Evolutionary conservation across 345 rosid genomes (phyloP).

Genomic region (Litchi chinensis): DNA sequence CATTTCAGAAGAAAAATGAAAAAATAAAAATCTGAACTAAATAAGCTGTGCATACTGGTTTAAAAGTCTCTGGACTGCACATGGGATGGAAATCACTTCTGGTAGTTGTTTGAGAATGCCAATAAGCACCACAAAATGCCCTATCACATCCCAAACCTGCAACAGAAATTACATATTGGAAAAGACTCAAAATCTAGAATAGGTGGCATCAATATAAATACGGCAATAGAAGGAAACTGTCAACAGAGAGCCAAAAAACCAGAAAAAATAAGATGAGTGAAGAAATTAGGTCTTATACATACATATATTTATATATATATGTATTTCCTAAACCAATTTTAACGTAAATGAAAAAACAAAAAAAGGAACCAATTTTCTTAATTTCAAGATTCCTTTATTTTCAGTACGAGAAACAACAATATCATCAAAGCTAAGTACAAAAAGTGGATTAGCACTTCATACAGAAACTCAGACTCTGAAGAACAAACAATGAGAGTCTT

Average conservation of each 20-base stretch:
- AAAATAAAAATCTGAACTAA: background rate
- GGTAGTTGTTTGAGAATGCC: slow-evolving; percentile 60
- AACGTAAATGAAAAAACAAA: background rate
- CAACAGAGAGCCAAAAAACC: background rate
- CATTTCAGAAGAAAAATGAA: background rate
- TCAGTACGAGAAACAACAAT: background rate
- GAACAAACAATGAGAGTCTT: background rate
- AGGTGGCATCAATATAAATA: background rate
- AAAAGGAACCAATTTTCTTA: background rate
- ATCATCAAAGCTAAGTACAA: background rate
- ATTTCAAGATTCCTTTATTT: no score
- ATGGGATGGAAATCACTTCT: slow-evolving; percentile 42
- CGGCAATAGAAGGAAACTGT: background rate
- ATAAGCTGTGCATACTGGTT: slow-evolving; percentile 47
- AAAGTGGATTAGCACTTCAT: background rate
- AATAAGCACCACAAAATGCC: slow-evolving; percentile 85
- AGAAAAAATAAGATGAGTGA: background rate
- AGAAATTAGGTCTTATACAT: no score
- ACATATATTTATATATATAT: no score
- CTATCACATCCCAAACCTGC: slow-evolving; percentile 90
- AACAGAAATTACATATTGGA: slow-evolving; percentile 21
- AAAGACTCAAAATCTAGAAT: background rate
- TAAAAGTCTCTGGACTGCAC: slow-evolving; percentile 63
- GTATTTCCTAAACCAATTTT: background rate
- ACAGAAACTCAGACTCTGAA: background rate